Base-by-base conservation (phyloP, 108 stramenopile species). In the Cyclotella atomus region DNA sequence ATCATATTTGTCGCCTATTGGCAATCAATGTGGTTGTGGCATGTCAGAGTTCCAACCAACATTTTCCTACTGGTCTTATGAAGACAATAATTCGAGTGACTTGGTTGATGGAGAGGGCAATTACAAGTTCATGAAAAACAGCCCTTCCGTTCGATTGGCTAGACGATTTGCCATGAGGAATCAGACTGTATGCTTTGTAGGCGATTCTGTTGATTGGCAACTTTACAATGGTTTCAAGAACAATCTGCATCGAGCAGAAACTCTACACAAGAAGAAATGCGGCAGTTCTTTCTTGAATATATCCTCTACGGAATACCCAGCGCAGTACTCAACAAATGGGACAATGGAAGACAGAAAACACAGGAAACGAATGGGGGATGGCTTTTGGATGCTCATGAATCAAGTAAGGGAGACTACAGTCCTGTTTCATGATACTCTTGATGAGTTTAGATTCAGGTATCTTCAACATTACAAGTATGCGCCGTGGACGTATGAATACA, bases 401-500 rank as follows among this genome's bases (percentile, higher is more conserved):
- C 17, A 30, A 34, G 14, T 33, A 19, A 1, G 3, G 0, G 30
- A 59, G 19, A 59, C 30, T 17, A 17, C 2, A 34, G 56, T 59
- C 12, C 30, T 30, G n/a, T 59, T 59, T 33, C 56, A 59, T 33
- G 56, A 59, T 32, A 2, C 29, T 1, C 3, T 23, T 23, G 6
- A 33, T 30, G 1, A 14, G 2, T 59, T 59, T 33, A 32, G 29
- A 59, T 59, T 59, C 10, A 27, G 17, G 16, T 59, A 33, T 32
- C 56, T 59, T 33, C 14, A 59, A 59, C 56, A 32, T 33, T 59
- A 59, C 24, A 23, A 14, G 2, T 59, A 30, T 28, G 56, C 28
- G 15, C 56, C 56, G 16, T 59, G 56, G 56, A 28, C 33, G 30
- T 59, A 59, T 33, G 56, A 59, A 59, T 33, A 59, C 29, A 59